Evolutionary conservation across 2,329 filamentous ascomycete genomes (phyloP).

Genomic region (Colletotrichum orchidophilum): DNA sequence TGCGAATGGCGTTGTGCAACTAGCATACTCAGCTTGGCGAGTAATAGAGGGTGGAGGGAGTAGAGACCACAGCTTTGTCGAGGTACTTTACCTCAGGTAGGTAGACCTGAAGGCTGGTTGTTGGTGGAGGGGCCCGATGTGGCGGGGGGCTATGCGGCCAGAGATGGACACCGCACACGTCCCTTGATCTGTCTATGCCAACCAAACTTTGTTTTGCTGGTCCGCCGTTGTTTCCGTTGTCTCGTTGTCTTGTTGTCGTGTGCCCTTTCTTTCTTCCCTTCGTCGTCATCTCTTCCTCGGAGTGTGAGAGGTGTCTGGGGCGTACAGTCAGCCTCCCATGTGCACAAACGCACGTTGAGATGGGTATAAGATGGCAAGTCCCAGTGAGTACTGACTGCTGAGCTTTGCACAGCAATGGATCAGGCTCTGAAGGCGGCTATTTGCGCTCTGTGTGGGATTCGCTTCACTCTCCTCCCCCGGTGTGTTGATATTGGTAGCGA

Average conservation of each 20-base stretch:
- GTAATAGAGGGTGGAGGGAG: conserved; percentile 9
- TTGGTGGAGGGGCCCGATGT: conserved; percentile 7
- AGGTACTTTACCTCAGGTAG: not conserved
- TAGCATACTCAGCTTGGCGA: conserved; percentile 24
- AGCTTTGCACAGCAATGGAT: conserved; percentile 1
- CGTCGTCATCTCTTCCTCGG: not conserved
- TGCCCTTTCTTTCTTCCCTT: not conserved
- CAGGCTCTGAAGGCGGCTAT: conserved; percentile 5
- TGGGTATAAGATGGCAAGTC: not conserved
- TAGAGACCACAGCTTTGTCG: not conserved
- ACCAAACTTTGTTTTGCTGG: not conserved
- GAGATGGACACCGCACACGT: not conserved
- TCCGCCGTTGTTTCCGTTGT: not conserved
- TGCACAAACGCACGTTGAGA: not conserved
- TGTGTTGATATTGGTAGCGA: conserved; percentile 15
- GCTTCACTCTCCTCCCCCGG: conserved; percentile 12
- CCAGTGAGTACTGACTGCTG: not conserved
- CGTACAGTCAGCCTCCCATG: conserved; percentile 16
- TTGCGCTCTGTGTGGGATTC: conserved; percentile 16
- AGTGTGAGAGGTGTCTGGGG: not conserved
- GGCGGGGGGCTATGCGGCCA: conserved; percentile 13
- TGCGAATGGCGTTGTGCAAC: conserved; percentile 29
- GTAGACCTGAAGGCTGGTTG: not conserved
- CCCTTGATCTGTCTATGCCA: conserved; percentile 5
- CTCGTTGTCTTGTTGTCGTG: conserved; percentile 1